A percentile compares a stretch with the other conserved stretches of the same genome.
Evolutionary conservation across 805 yeast genomes (phyloP).

Genomic region (Candida methanosorbosa): DNA sequence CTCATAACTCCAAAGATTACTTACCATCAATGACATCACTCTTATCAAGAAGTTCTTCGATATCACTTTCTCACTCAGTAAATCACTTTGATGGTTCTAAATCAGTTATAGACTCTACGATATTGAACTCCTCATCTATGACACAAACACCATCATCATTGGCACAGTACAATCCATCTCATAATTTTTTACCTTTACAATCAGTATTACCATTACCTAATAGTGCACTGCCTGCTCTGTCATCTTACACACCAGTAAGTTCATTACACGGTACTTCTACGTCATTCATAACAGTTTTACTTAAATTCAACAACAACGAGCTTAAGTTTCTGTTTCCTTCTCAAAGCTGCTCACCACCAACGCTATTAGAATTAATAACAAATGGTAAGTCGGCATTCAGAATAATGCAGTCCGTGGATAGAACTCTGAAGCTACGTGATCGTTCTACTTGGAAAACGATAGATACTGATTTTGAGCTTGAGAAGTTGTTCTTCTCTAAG

Average conservation of each 20-base stretch:
- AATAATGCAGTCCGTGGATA: conserved; percentile 27
- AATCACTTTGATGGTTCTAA: not conserved
- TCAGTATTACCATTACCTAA: not conserved
- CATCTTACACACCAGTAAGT: not conserved
- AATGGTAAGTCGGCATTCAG: conserved; percentile 70
- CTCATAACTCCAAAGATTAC: not conserved
- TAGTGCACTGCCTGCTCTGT: not conserved
- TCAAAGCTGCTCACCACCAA: conserved; percentile 69
- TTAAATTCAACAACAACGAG: conserved; percentile 44
- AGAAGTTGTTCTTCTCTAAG: conserved; percentile 26
- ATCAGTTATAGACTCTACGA: not conserved
- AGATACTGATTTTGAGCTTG: conserved; percentile 38
- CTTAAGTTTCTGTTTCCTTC: conserved; percentile 62
- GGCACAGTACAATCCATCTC: conserved; percentile 1
- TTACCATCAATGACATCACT: conserved; percentile 1
- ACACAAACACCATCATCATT: not conserved
- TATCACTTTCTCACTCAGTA: not conserved
- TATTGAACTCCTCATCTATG: not conserved
- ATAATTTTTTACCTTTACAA: conserved; percentile 1
- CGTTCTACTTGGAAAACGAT: conserved; percentile 21
- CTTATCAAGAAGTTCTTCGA: not conserved
- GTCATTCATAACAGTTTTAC: conserved; percentile 23
- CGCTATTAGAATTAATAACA: conserved; percentile 65
- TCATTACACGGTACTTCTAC: not conserved
- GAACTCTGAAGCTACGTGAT: conserved; percentile 28